Evolutionary conservation across 2,329 filamentous ascomycete genomes (phyloP), one percentile per base, ranked within the genome.

Genomic region (Sporothrix humicola): DNA sequence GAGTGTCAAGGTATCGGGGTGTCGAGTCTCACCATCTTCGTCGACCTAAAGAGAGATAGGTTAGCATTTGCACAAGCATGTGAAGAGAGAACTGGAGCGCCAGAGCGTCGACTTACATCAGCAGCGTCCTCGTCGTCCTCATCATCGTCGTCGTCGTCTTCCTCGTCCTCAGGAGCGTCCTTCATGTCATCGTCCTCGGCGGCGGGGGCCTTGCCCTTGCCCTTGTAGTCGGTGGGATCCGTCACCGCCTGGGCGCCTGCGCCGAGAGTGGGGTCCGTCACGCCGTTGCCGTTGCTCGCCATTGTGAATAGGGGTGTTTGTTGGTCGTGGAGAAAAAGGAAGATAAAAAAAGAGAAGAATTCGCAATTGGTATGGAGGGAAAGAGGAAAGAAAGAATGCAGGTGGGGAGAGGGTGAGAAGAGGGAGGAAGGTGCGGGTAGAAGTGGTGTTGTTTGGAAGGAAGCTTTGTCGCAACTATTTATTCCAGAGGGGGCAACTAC

Each of bases 151-250:
- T 93, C 89, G 31, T 92, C 91, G 77, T 93, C 88, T 23, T 86
- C 87, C 58, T 87, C 89, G 70, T 91, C 91, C 71, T 94, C 92
- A 26, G 91, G 90, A 80, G 87, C 87, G 79, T 89, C 84, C 78
- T 92, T 89, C 77, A 90, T 84, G 58, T 82, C 82, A 70, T 83
- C 81, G 75, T 87, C 83, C 77, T 84, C 83, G 69, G 85, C 81
- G 69, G 89, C 88, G 56, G 84, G 81, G 56, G 89, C 91, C 87
- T 97, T 97, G 85, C 94, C 94, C 87, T 97, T 97, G 83, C 93
- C 93, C 79, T 89, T 86, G 75, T 85, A 81, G 72, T 79, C 78
- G 68, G 73, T 72, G 61, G 75, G 76, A 52, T 75, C 72, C 80
- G 78, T 71, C 78, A 69, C 75, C 73, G 72, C 61, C 61, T 74